Conservation (phyloP, 2,329 filamentous ascomycete genomes). For the Fragosphaeria purpurea region DNA sequence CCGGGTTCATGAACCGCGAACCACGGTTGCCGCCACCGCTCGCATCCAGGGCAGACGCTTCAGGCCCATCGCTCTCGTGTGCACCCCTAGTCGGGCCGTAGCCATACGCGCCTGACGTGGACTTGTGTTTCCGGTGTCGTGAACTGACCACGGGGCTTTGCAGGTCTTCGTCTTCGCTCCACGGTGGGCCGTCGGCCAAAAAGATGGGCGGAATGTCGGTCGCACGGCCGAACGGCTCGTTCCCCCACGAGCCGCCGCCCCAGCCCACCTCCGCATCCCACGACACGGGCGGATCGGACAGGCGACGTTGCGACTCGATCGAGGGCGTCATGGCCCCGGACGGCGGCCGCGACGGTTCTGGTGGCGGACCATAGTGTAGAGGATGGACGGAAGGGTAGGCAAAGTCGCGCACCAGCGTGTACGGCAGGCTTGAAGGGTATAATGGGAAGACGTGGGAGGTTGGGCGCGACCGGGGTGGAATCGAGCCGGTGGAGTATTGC, state of each 20-base stretch:
- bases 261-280: slow-evolving; percentile 63
- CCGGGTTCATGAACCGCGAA: slow-evolving; percentile 29
- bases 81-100: slow-evolving; percentile 38
- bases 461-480: slow-evolving; percentile 62
- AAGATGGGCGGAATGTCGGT: slow-evolving; percentile 72
- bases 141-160: slow-evolving; percentile 83
- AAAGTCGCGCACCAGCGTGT: slow-evolving; percentile 91
- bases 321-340: slow-evolving; percentile 78
- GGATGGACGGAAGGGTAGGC: slow-evolving; percentile 77
- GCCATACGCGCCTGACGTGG: slow-evolving; percentile 41
- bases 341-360: slow-evolving; percentile 56
- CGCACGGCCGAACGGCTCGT: slow-evolving; percentile 47
- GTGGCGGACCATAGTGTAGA: slow-evolving; percentile 87
- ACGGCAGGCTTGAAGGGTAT: slow-evolving; percentile 76
- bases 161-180: slow-evolving; percentile 90
- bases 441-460: slow-evolving; percentile 72
- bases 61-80: slow-evolving; percentile 21
- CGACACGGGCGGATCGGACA: slow-evolving; percentile 70
- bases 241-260: slow-evolving; percentile 39
- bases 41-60: background rate
- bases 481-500: slow-evolving; percentile 67
- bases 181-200: slow-evolving; percentile 81
- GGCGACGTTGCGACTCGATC: slow-evolving; percentile 58
- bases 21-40: background rate
- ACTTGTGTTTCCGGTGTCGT: slow-evolving; percentile 78